Percentiles rank a stretch among this genome's conserved stretches.
Conservation (phyloP, 148 eudicot genomes). For the Salicornia ramosissima region DNA sequence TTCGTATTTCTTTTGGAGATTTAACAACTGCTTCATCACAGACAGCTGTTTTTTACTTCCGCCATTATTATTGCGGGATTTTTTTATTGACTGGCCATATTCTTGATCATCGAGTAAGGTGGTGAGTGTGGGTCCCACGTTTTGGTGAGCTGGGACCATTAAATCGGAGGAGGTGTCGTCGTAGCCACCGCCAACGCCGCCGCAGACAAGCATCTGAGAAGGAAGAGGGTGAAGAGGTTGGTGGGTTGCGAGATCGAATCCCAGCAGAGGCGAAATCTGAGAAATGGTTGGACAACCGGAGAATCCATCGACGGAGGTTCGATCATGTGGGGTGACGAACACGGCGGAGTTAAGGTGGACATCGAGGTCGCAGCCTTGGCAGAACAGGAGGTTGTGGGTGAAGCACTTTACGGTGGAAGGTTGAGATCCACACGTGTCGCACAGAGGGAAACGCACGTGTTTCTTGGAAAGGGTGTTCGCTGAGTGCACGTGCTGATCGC, state of each 20-base stretch:
- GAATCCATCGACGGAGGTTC: slow-evolving; percentile 41
- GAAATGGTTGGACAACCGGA: slow-evolving; percentile 52
- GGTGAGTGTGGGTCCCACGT: not conserved
- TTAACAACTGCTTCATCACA: no score
- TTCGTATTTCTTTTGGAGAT: no score
- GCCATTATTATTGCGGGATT: no score
- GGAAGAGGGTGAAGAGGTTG: slow-evolving; percentile 1
- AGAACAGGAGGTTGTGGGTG: slow-evolving; percentile 45
- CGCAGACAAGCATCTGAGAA: not conserved
- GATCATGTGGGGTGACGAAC: slow-evolving; percentile 26
- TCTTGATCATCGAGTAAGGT: no score
- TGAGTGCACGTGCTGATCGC: slow-evolving; percentile 85
- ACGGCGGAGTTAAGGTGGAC: slow-evolving; percentile 32
- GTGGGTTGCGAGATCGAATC: slow-evolving; percentile 33
- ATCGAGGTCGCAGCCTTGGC: slow-evolving; percentile 54
- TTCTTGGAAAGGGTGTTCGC: slow-evolving; percentile 78
- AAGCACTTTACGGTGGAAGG: slow-evolving; percentile 47
- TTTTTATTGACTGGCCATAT: no score
- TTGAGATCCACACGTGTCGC: slow-evolving; percentile 46
- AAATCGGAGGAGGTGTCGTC: slow-evolving; percentile 35
- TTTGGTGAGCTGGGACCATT: slow-evolving; percentile 23
- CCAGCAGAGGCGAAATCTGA: slow-evolving; percentile 49
- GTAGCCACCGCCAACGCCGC: not conserved
- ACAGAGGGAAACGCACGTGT: slow-evolving; percentile 75
- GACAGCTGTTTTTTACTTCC: no score